Evolutionary conservation across 805 yeast genomes (phyloP).

Genomic region (Zygosaccharomyces kombuchaensis): DNA sequence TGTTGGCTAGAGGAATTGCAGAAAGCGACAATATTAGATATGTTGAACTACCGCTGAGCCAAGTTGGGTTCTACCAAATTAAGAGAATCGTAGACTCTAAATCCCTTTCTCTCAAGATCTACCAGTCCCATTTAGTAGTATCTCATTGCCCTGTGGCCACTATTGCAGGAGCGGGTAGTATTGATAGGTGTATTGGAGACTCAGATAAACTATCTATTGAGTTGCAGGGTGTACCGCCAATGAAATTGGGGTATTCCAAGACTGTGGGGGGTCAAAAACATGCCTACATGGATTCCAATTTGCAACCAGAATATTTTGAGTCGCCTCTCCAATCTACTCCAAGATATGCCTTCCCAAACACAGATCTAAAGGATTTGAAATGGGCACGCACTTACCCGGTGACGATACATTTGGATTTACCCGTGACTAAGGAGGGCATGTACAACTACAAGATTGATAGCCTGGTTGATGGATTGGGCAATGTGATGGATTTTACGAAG

Average conservation of each 20-base stretch:
- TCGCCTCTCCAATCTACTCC: constrained; percentile 45
- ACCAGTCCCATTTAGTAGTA: constrained; percentile 57
- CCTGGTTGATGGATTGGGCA: constrained; percentile 66
- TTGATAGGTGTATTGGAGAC: constrained; percentile 62
- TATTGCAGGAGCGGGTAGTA: constrained; percentile 39
- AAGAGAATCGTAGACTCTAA: constrained; percentile 63
- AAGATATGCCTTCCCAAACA: constrained; percentile 25
- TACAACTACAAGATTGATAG: constrained; percentile 54
- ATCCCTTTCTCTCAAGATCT: constrained; percentile 55
- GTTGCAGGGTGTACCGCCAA: constrained; percentile 75
- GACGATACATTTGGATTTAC: constrained; percentile 41
- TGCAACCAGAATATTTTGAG: constrained; percentile 48
- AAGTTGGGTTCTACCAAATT: constrained; percentile 77
- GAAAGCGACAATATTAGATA: constrained; percentile 42
- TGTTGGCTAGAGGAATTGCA: constrained; percentile 12
- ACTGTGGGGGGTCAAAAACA: constrained; percentile 34
- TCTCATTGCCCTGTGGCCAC: constrained; percentile 74
- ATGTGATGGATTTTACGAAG: constrained; percentile 42
- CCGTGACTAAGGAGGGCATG: constrained; percentile 45
- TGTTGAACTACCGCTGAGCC: constrained; percentile 57
- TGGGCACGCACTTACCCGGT: constrained; percentile 44
- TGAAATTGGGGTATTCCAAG: constrained; percentile 54
- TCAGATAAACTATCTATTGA: constrained; percentile 49
- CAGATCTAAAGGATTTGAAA: constrained; percentile 38
- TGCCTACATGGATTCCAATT: constrained; percentile 38